Percentiles rank a stretch among this genome's conserved stretches.
These are phyloP conservation scores for Populus hybrid DNA, from an alignment of 441 rosid species.

Conservation along the genomic window DNA sequence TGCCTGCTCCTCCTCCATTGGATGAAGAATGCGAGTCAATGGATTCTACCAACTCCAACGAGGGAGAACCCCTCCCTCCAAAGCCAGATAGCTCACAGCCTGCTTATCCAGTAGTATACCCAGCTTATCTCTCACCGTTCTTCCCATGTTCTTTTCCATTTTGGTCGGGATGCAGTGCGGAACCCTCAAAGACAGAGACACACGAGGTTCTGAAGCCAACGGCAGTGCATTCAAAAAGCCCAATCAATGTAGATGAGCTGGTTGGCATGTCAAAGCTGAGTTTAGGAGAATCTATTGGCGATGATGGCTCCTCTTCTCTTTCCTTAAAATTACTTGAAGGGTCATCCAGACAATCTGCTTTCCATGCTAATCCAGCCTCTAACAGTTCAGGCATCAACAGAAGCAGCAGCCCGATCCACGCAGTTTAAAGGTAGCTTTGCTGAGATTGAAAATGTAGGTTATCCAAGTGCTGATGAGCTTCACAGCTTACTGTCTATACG, in stretches of 20 bases:
- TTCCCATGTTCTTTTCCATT: slow-evolving; percentile 59
- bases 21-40: slow-evolving; percentile 87
- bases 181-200: slow-evolving; percentile 48
- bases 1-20: slow-evolving; percentile 48
- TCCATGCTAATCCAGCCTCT: slow-evolving; percentile 55
- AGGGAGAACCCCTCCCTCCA: slow-evolving; percentile 46
- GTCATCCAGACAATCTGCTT: slow-evolving; percentile 73
- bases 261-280: slow-evolving; percentile 81
- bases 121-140: slow-evolving; percentile 68
- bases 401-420: slow-evolving; percentile 58
- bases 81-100: slow-evolving; percentile 45
- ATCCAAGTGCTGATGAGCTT: slow-evolving; percentile 25
- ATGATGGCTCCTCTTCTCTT: slow-evolving; percentile 48
- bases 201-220: slow-evolving; percentile 84
- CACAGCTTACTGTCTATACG: slow-evolving; percentile 34
- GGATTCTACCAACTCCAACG: slow-evolving; percentile 84
- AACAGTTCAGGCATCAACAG: slow-evolving; percentile 45
- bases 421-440: slow-evolving; percentile 39
- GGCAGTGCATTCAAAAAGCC: slow-evolving; percentile 62
- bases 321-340: slow-evolving; percentile 65
- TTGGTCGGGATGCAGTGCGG: slow-evolving; percentile 57
- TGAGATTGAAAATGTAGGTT: slow-evolving; percentile 19
- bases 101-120: slow-evolving; percentile 63
- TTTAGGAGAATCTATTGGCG: slow-evolving; percentile 42
- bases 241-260: slow-evolving; percentile 68